Evolutionary conservation across 208 protist genomes (phyloP).

Genomic region (Acanthamoeba castellanii): DNA sequence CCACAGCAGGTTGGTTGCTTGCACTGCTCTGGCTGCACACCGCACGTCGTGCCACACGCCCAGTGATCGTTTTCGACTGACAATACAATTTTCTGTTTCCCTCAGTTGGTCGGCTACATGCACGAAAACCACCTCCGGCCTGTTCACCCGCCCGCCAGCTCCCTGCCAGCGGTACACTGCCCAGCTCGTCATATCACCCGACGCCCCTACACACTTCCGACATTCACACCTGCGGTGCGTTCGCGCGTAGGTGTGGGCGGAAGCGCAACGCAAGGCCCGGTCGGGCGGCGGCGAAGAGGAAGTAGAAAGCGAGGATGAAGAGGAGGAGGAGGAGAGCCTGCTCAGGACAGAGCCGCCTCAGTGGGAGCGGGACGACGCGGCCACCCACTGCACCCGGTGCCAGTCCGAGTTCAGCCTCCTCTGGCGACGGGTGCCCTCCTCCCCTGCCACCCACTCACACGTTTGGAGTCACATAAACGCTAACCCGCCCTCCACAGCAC

Average conservation of each 20-base stretch:
- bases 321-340: not conserved
- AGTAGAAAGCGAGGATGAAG: not conserved
- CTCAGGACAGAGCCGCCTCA: constrained; percentile 21
- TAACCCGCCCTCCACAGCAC: not conserved
- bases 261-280: not conserved
- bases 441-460: not conserved
- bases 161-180: not conserved
- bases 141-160: not conserved
- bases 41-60: not conserved
- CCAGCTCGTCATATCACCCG: not conserved
- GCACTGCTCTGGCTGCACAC: too few relatives aligned
- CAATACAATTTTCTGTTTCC: not conserved
- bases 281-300: not conserved
- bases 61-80: not conserved
- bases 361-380: constrained; percentile 11
- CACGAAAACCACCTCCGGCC: not conserved
- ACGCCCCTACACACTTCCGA: not conserved
- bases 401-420: constrained; percentile 36
- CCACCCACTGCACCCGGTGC: constrained; percentile 17
- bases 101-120: constrained; percentile 4
- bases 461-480: not conserved
- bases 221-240: not conserved
- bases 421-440: constrained; percentile 11
- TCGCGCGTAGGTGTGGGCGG: not conserved
- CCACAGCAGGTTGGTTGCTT: not conserved